Base-by-base conservation (phyloP, 140 eudicot genomes). In the Flaveria floridana region DNA sequence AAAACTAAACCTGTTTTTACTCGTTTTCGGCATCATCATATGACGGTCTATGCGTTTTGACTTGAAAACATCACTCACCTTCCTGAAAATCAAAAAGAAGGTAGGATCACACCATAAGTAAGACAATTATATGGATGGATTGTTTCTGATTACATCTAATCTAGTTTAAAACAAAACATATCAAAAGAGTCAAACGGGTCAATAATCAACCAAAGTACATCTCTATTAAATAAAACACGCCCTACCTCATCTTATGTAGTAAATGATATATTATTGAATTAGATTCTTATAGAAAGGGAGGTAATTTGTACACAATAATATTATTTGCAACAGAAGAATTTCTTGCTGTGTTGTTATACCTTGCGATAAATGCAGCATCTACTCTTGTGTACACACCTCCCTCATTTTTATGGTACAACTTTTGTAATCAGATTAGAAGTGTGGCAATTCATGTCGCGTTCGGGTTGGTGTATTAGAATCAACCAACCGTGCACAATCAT, bases 1-100 rank as follows among this genome's bases (percentile, higher is more conserved):
- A 58, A 70, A 46, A 65, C 9, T 70, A 79, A 73, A 65, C 79
- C 78, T 72, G 79, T 55, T 34, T 79, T 78, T 62, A 64, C 74
- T 72, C 42, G 20, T 19, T 39, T 52, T 21, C 4, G 16, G 47
- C 51, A 52, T 79, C 50, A 56, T 42, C 37, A 23, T 64, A 8
- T 37, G 37, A 71, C 72, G 34, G 68, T 63, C 57, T 19, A 68
- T 7, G 34, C 7, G 28, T 19, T 68, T 26, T 48, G 26, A 59
- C 65, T 47, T 70, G 55, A 8, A 70, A 70, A 28, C 71, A 47
- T 70, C 52, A 79, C 53, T 79, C 75, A 5, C 68, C 52, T 52
- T 79, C 79, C 79, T 73, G 79, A 4, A 72, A 79, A 7, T 53
- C 9, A 39, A 41, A 25, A 53, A 42, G 25, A 64, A 65, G 70